phyloP scores from a whole-genome alignment of 75 land plant species.

The Sequoiadendron giganteum region DNA sequence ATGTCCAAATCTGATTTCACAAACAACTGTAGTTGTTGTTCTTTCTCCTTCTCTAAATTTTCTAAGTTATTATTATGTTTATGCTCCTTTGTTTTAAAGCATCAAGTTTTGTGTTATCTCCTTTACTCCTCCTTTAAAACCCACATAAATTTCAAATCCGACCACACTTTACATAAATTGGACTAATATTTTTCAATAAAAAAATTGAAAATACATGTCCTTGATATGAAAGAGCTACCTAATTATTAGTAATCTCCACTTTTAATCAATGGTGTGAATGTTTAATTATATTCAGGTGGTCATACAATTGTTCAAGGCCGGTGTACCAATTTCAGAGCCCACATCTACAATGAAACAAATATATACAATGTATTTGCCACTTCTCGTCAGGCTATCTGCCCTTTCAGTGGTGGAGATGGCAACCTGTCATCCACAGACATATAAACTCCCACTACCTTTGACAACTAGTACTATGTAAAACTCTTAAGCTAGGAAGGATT shows the following conservation, averaged over 20 bases:
- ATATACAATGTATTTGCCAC: slow-evolving; percentile 33
- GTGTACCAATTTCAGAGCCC: slow-evolving; percentile 28
- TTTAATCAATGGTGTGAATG: neutral
- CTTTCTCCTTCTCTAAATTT: too few species aligned
- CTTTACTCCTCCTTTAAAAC: too few species aligned
- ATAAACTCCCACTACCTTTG: slow-evolving; percentile 18
- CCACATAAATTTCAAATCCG: too few species aligned
- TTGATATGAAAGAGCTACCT: neutral
- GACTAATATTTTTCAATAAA: too few species aligned
- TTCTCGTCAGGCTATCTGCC: slow-evolving; percentile 31
- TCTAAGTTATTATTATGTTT: too few species aligned
- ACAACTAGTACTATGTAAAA: slow-evolving; percentile 16
- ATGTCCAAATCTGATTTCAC: too few species aligned
- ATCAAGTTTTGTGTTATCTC: too few species aligned
- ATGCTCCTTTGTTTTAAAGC: too few species aligned
- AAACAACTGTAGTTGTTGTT: too few species aligned
- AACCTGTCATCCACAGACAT: slow-evolving; percentile 45
- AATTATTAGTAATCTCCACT: too few species aligned
- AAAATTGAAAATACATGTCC: neutral
- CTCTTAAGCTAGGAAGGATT: slow-evolving; percentile 4
- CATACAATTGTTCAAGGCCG: slow-evolving; percentile 50
- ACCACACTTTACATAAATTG: too few species aligned
- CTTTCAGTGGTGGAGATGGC: slow-evolving; percentile 29
- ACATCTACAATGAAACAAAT: slow-evolving; percentile 53
- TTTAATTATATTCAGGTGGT: slow-evolving; percentile 15